Evolutionary conservation across 257 asterid species (phyloP).

Genomic region (Dorcoceras hygrometricum): DNA sequence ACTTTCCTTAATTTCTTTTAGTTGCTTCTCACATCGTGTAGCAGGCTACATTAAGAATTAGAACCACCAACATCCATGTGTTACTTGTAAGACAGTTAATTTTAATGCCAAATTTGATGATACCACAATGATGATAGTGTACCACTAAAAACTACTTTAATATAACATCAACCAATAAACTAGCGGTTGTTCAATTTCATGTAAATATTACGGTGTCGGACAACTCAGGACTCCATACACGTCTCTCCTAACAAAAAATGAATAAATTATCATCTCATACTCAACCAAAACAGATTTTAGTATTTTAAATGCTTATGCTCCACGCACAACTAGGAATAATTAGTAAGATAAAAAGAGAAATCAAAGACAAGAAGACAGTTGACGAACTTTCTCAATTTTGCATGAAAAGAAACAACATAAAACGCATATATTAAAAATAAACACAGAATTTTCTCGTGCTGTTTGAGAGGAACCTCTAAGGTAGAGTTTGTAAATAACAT

Average conservation of each 20-base stretch:
- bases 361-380: not conserved
- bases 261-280: not conserved
- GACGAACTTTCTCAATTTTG: not conserved
- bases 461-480: not conserved
- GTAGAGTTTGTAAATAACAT: not conserved
- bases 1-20: too few relatives aligned
- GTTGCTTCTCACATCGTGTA: not conserved
- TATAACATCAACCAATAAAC: not conserved
- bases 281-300: not conserved
- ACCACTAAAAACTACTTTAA: not conserved
- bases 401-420: not conserved
- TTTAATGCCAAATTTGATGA: not conserved
- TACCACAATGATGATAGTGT: not conserved
- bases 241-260: not conserved
- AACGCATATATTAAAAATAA: not conserved
- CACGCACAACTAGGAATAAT: too few relatives aligned
- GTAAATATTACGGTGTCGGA: not conserved
- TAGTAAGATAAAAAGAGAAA: not conserved
- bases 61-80: not conserved
- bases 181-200: not conserved
- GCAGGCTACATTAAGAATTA: not conserved
- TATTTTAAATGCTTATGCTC: not conserved
- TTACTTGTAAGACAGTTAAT: not conserved
- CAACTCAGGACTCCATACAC: not conserved
- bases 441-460: not conserved